These are phyloP conservation scores for Globisporangium uncinulatum DNA, from an alignment of 352 stramenopile species.

Conservation along the genomic window DNA sequence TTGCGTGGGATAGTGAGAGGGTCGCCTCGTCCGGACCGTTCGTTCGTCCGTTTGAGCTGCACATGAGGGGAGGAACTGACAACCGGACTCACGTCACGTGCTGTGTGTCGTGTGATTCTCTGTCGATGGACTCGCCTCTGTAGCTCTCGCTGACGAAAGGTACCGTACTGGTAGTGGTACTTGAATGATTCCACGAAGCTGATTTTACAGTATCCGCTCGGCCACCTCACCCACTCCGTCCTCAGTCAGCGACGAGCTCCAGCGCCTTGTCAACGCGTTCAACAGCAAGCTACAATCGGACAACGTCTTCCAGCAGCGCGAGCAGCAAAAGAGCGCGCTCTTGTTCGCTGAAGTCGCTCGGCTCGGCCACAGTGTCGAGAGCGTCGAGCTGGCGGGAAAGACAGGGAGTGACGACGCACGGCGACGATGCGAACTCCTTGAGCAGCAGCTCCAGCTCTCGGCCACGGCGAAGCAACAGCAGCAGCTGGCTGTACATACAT, in stretches of 20 bases:
- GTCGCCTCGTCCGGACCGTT: too few relatives aligned
- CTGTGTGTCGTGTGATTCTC: neutral
- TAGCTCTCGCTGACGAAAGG: slow-evolving; percentile 23
- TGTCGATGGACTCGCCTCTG: too few relatives aligned
- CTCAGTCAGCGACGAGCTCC: slow-evolving; percentile 45
- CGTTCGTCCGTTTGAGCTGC: too few relatives aligned
- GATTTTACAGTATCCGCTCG: too few relatives aligned
- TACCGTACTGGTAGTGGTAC: neutral
- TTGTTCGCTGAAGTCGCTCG: slow-evolving; percentile 62
- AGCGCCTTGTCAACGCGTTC: slow-evolving; percentile 44
- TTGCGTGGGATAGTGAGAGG: neutral
- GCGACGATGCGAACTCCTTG: slow-evolving; percentile 34
- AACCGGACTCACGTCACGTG: neutral
- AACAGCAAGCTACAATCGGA: slow-evolving; percentile 58
- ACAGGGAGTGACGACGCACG: slow-evolving; percentile 27
- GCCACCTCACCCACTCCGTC: too few relatives aligned
- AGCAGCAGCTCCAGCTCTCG: slow-evolving; percentile 31
- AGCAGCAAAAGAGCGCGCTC: slow-evolving; percentile 64
- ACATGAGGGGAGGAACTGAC: neutral
- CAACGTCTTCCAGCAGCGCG: slow-evolving; percentile 37
- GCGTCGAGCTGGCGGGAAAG: slow-evolving; percentile 25
- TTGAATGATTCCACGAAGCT: too few relatives aligned
- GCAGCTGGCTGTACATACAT: slow-evolving; percentile 5
- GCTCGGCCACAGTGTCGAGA: slow-evolving; percentile 43
- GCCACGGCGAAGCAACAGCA: slow-evolving; percentile 18